Percentiles rank a stretch among this genome's conserved stretches.
Conservation (phyloP, 2,329 filamentous ascomycete genomes). For the Stachybotrys chlorohalonatus region DNA sequence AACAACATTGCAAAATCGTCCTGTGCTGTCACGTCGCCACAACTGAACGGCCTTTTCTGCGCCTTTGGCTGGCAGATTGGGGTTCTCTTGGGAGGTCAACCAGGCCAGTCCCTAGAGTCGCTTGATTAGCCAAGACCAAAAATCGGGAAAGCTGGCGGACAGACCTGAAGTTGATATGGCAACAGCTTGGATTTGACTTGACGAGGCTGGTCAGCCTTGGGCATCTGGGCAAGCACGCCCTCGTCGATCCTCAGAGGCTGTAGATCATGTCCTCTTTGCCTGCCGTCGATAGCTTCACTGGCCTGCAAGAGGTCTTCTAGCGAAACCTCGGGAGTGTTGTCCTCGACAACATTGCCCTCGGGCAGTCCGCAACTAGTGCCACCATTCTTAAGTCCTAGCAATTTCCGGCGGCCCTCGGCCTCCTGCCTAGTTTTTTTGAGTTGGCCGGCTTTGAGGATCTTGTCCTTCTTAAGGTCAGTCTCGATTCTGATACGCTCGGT, state of each 20-base stretch:
- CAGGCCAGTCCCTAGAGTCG: constrained; percentile 61
- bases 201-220: constrained; percentile 59
- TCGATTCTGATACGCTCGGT: constrained; percentile 45
- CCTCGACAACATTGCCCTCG: not conserved
- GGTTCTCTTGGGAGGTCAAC: constrained; percentile 70
- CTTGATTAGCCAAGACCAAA: constrained; percentile 9
- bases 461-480: constrained; percentile 52
- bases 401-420: constrained; percentile 43
- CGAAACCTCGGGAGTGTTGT: constrained; percentile 28
- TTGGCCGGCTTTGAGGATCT: constrained; percentile 50
- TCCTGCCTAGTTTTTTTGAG: constrained; percentile 43
- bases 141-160: constrained; percentile 1
- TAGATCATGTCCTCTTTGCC: constrained; percentile 53
- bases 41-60: constrained; percentile 60
- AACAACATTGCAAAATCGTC: constrained; percentile 51
- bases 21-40: constrained; percentile 52
- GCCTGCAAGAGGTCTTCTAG: constrained; percentile 56
- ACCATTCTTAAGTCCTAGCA: constrained; percentile 27
- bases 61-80: constrained; percentile 49
- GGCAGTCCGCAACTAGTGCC: constrained; percentile 28
- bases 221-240: constrained; percentile 60
- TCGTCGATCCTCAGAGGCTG: constrained; percentile 67
- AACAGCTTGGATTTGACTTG: constrained; percentile 59
- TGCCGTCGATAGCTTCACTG: constrained; percentile 59
- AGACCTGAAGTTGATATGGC: constrained; percentile 64